These are phyloP conservation scores for Neckera pumila DNA, from an alignment of 225 moss, liverwort and hornwort genomes.

Conservation along the genomic window DNA sequence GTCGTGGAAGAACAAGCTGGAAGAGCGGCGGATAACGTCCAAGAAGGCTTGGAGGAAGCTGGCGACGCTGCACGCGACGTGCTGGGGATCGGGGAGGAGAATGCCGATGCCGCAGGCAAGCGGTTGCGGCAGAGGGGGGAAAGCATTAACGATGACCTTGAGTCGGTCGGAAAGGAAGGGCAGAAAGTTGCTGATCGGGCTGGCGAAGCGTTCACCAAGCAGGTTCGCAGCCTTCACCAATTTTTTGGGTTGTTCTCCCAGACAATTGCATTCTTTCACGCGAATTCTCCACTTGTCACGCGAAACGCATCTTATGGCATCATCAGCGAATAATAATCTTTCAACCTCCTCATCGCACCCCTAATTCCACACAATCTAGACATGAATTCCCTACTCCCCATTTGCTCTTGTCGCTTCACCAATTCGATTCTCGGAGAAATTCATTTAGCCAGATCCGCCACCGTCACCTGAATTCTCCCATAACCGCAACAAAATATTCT, in stretches of 20 bases:
- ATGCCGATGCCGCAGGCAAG: conserved; percentile 34
- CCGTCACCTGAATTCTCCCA: background rate
- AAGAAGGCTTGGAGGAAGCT: conserved; percentile 45
- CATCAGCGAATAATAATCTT: too few relatives aligned
- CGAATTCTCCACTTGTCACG: background rate
- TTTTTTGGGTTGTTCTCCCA: background rate
- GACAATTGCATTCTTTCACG: background rate
- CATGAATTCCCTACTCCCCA: background rate
- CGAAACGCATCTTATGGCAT: background rate
- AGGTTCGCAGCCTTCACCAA: background rate
- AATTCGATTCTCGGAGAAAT: background rate
- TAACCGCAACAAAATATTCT: background rate
- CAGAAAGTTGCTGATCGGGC: conserved; percentile 13
- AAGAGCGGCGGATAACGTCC: conserved; percentile 15
- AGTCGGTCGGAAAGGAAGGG: conserved; percentile 37
- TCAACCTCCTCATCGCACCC: background rate
- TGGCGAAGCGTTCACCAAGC: conserved; percentile 4
- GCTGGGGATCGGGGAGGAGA: conserved; percentile 32
- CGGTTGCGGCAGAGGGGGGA: conserved; percentile 19
- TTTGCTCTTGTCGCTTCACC: background rate
- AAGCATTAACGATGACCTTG: conserved; percentile 6
- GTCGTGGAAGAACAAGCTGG: conserved; percentile 14
- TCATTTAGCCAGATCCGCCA: background rate
- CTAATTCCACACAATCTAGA: background rate
- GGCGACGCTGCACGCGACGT: conserved; percentile 42